These are phyloP conservation scores for Sarocladium brachiariae DNA, from an alignment of 2,329 filamentous ascomycete genomes.

Conservation along the genomic window DNA sequence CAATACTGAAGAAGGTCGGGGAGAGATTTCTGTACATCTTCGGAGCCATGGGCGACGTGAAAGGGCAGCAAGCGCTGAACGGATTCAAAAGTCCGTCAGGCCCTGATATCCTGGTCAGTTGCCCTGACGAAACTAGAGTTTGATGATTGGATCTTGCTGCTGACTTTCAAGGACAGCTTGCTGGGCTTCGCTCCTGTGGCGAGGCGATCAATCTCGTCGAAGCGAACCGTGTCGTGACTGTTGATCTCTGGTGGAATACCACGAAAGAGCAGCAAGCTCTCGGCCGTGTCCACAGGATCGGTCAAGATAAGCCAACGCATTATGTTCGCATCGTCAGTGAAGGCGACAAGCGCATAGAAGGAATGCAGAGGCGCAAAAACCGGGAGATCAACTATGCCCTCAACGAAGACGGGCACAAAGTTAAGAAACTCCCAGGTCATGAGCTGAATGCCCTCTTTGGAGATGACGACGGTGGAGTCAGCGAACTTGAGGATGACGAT, in stretches of 20 bases:
- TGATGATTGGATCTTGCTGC: too few species aligned
- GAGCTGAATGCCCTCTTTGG: background rate
- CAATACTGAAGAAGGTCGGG: constrained; percentile 22
- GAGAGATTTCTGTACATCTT: constrained; percentile 32
- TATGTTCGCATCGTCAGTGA: constrained; percentile 50
- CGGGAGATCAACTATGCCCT: constrained; percentile 31
- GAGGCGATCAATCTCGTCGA: constrained; percentile 33
- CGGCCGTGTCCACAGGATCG: constrained; percentile 55
- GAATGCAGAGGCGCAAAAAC: constrained; percentile 51
- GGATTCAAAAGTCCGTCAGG: constrained; percentile 17
- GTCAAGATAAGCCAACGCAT: constrained; percentile 53
- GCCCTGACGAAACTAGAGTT: too few species aligned
- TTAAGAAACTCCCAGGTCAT: background rate
- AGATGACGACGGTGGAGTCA: background rate
- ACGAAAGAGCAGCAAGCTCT: constrained; percentile 56
- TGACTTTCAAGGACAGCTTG: constrained; percentile 27
- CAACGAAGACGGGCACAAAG: constrained; percentile 21
- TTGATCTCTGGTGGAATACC: constrained; percentile 57
- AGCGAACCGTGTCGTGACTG: constrained; percentile 46
- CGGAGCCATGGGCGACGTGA: constrained; percentile 15
- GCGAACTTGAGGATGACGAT: background rate
- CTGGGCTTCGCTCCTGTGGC: constrained; percentile 27
- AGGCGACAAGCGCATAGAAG: constrained; percentile 50
- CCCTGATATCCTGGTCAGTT: constrained; percentile 28
- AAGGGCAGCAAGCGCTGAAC: constrained; percentile 16